Evolutionary conservation across 306 rosid genomes (phyloP).

Genomic region (Corylus americana): DNA sequence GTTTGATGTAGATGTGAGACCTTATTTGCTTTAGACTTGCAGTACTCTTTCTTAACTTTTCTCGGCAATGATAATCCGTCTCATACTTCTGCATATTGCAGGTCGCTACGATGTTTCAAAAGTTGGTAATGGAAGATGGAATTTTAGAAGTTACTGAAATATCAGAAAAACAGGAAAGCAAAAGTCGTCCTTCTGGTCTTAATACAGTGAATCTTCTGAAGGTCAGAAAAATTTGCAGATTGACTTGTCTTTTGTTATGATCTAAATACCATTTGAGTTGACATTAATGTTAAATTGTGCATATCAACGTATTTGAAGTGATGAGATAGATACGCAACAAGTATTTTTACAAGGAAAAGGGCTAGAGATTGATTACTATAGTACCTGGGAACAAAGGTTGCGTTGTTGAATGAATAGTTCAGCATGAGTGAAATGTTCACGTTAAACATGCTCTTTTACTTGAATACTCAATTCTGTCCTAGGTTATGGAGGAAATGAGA

Average conservation of each 20-base stretch:
- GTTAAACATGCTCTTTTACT: too few relatives aligned
- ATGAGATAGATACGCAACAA: background rate
- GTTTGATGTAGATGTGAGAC: constrained; percentile 75
- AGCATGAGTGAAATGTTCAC: too few relatives aligned
- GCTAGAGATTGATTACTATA: too few relatives aligned
- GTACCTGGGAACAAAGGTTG: too few relatives aligned
- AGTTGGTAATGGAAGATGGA: constrained; percentile 70
- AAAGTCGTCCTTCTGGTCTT: constrained; percentile 90
- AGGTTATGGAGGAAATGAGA: too few relatives aligned
- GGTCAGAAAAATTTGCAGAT: constrained; percentile 50
- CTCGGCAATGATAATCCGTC: constrained; percentile 14
- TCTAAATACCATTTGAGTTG: constrained; percentile 10
- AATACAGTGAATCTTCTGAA: constrained; percentile 95
- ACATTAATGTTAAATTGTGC: background rate
- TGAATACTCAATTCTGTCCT: too few relatives aligned
- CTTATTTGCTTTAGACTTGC: constrained; percentile 22
- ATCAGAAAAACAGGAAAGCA: constrained; percentile 87
- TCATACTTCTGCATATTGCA: constrained; percentile 38
- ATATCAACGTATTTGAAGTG: background rate
- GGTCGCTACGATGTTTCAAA: constrained; percentile 89
- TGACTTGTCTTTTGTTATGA: constrained; percentile 13
- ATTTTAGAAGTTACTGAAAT: constrained; percentile 65
- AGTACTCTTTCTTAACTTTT: constrained; percentile 14
- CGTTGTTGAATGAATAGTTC: too few relatives aligned
- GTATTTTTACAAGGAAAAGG: too few relatives aligned